These are phyloP conservation scores for Ampelocalamus luodianensis DNA, from an alignment of 176 grass and related monocot species.

Conservation along the genomic window DNA sequence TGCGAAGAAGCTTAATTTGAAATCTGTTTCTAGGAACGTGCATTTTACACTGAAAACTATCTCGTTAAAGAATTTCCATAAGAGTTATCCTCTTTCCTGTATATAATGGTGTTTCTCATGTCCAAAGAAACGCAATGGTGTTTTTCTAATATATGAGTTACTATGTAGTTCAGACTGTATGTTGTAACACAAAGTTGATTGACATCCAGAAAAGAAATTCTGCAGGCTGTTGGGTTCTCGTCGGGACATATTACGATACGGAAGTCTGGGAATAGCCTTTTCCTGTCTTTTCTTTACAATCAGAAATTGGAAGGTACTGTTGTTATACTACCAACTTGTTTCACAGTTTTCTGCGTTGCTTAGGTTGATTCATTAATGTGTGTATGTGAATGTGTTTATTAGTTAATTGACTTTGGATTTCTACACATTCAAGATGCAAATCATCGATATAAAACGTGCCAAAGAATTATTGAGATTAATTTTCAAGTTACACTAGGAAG, in stretches of 20 bases:
- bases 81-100: slow-evolving; percentile 14
- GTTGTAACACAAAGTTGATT: slow-evolving; percentile 37
- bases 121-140: slow-evolving; percentile 28
- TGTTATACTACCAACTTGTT: slow-evolving; percentile 20
- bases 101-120: slow-evolving; percentile 12
- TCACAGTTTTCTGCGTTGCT: slow-evolving; percentile 10
- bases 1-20: slow-evolving; percentile 39
- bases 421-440: background rate
- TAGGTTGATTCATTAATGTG: slow-evolving; percentile 17
- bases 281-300: slow-evolving; percentile 71
- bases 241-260: slow-evolving; percentile 81
- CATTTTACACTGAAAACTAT: slow-evolving; percentile 30
- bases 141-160: slow-evolving; percentile 28
- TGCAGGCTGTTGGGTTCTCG: slow-evolving; percentile 86
- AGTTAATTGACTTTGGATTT: background rate
- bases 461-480: slow-evolving; percentile 21
- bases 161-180: slow-evolving; percentile 25
- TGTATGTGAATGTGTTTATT: slow-evolving; percentile 29
- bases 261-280: slow-evolving; percentile 79
- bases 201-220: slow-evolving; percentile 49
- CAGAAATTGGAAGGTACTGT: slow-evolving; percentile 90
- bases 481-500: slow-evolving; percentile 11
- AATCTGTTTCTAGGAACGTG: slow-evolving; percentile 20
- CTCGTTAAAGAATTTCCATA: slow-evolving; percentile 11
- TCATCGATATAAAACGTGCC: background rate